phyloP scores from a whole-genome alignment of 2,329 filamentous ascomycete species.

The Neofusicoccum laricinum region DNA sequence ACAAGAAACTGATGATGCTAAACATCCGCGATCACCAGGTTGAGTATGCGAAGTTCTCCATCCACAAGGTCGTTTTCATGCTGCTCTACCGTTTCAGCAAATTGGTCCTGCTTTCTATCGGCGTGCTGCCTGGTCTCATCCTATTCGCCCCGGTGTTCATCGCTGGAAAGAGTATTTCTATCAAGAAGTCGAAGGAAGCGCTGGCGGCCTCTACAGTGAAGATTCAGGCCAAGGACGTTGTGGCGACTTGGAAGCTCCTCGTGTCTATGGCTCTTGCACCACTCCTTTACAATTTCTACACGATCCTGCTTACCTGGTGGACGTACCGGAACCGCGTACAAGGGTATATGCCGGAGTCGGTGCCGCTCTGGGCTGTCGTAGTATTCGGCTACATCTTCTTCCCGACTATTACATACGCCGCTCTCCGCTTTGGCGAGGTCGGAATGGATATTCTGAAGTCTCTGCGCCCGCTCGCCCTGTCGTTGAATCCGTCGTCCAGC shows the following conservation, averaged over 20 bases:
- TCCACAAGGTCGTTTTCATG: conserved; percentile 69
- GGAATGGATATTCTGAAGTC: conserved; percentile 99
- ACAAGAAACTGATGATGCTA: conserved; percentile 78
- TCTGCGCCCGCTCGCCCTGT: conserved; percentile 79
- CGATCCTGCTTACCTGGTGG: conserved; percentile 30
- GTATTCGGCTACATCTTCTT: conserved; percentile 75
- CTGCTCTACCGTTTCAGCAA: conserved; percentile 79
- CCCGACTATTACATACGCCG: conserved; percentile 85
- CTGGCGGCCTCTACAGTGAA: conserved; percentile 41
- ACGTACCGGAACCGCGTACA: conserved; percentile 65
- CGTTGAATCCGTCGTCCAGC: conserved; percentile 77
- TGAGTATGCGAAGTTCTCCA: conserved; percentile 81
- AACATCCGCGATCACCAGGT: conserved; percentile 93
- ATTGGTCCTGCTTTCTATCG: conserved; percentile 70
- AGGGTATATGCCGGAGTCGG: conserved; percentile 75
- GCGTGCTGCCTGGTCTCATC: conserved; percentile 79
- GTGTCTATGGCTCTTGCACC: conserved; percentile 39
- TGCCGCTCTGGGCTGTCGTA: conserved; percentile 76
- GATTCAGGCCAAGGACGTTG: conserved; percentile 37
- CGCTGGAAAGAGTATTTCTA: conserved; percentile 35
- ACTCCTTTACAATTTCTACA: conserved; percentile 31
- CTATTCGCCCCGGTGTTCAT: conserved; percentile 64
- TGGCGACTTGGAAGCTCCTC: conserved; percentile 42
- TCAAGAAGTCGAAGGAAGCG: conserved; percentile 37
- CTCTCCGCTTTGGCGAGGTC: conserved; percentile 92